Evolutionary conservation across 2,329 filamentous ascomycete species (phyloP), one percentile per base, ranked within the genome.

Genomic region (Tolypocladium nubicola): DNA sequence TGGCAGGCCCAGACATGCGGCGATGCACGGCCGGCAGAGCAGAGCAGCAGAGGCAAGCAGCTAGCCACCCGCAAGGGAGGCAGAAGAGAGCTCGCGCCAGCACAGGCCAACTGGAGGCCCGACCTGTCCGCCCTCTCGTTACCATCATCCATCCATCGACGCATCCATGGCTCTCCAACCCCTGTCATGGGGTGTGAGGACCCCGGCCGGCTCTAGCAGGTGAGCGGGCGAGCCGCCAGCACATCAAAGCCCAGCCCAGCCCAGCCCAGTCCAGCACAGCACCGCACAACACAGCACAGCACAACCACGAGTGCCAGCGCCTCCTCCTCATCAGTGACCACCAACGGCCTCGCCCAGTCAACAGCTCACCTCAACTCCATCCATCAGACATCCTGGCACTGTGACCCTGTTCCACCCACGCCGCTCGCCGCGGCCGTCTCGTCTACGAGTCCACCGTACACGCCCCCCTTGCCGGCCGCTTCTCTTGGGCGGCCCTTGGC

Each of bases 291-390:
- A 61, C 57, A 59, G 59, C 58, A 63, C 62, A 52, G 54, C 57
- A 59, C 59, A 58, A 53, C 30, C 63, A 66, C 58, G 52, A 62
- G 59, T 57, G 58, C 55, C 60, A 64, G 60, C 63, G 64, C 53
- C 45, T 54, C 52, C n/a, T 26, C 23, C n/a, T 23, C 14, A 26
- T 16, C 37, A 43, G 19, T 23, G 26, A 7, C 53, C 30, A 33
- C 53, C 4, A 14, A n/a, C 16, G 16, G n/a, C 21, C 26, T 50
- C 47, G 16, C 47, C 9, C 47, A 13, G 16, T 50, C 47, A n/a
- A 35, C 47, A 35, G 47, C 50, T 57, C 50, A 41, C 40, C 56
- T 53, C 41, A 47, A 39, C n/a, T 39, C 56, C 49, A 49, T 53
- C 52, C 39, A 47, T 41, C 49, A 57, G 38, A 38, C 56, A 56